phyloP scores from a whole-genome alignment of 176 grass and related monocot species.

The maize (Zea mays) region Zm-B73-REFERENCE-NAM-5.0 NC_050099.1:7068001-7068500 shows the following conservation, averaged over 20 bases:
- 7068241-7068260: conserved; percentile 59
- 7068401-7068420: conserved; percentile 98
- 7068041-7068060: too few species aligned
- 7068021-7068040: too few species aligned
- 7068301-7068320: conserved; percentile 31
- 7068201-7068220: conserved; percentile 98
- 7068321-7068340: neutral
- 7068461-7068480: conserved; percentile 99
- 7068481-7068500: conserved; percentile 85
- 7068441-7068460: conserved; percentile 90
- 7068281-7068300: conserved; percentile 48
- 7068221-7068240: conserved; percentile 80
- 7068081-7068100: too few species aligned
- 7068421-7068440: conserved; percentile 90
- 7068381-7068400: conserved; percentile 80
- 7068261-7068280: conserved; percentile 54
- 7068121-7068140: too few species aligned
- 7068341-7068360: conserved; percentile 15
- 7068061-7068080: too few species aligned
- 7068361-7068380: conserved; percentile 66
- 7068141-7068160: too few species aligned
- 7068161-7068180: conserved; percentile 98
- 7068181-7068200: conserved; percentile 98
- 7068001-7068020: too few species aligned
- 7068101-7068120: too few species aligned